Conservation (phyloP, 805 yeast species). For the Dipodascopsis tothii region DNA sequence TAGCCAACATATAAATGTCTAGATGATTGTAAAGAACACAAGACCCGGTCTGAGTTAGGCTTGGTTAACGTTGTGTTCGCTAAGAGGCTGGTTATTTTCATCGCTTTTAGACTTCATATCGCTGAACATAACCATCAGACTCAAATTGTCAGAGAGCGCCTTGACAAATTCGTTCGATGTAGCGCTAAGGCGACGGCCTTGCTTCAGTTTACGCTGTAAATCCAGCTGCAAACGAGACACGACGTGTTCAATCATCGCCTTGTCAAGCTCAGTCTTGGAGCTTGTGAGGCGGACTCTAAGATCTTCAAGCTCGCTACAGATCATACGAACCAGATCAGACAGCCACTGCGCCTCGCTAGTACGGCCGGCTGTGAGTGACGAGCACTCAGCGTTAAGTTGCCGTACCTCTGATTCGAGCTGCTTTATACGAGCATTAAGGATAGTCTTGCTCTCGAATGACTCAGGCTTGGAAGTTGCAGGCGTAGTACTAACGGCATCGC, state of each 20-base stretch:
- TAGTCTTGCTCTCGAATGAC: slow-evolving; percentile 1
- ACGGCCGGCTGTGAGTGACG: neutral
- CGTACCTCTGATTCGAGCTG: slow-evolving; percentile 9
- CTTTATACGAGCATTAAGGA: slow-evolving; percentile 10
- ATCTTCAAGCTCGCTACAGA: neutral
- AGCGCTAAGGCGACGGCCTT: neutral
- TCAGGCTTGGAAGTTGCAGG: no score
- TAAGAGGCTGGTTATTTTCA: neutral
- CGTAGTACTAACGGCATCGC: no score
- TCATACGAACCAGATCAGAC: neutral
- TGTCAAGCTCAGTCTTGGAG: neutral
- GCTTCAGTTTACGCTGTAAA: neutral
- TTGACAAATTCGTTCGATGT: neutral
- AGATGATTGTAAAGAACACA: no score
- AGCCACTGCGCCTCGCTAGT: neutral
- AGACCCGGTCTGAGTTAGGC: no score
- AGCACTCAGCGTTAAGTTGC: neutral
- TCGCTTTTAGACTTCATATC: neutral
- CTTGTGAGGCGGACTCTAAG: neutral
- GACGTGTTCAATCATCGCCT: neutral
- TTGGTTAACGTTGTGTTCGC: neutral
- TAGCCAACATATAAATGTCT: no score
- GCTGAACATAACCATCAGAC: neutral
- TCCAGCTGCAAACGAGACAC: neutral
- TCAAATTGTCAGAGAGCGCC: neutral